Conservation (phyloP, 306 rosid species). For the cucumber (Cucumis sativus) region DNA sequence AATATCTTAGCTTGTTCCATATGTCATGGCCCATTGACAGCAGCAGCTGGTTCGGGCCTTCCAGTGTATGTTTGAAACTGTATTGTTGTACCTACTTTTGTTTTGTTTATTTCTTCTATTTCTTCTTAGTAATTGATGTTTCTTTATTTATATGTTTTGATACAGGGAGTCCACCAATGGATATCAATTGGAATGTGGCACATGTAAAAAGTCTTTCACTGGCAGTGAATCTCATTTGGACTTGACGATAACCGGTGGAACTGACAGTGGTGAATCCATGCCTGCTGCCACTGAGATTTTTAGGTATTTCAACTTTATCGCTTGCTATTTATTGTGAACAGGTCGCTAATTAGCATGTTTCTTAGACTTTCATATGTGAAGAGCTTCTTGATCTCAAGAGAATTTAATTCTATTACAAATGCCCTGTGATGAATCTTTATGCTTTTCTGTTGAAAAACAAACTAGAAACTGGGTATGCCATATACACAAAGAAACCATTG, state of each 20-base stretch:
- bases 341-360: not conserved
- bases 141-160: constrained; percentile 15
- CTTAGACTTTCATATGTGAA: not conserved
- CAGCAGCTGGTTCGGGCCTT: constrained; percentile 22
- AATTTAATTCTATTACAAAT: not conserved
- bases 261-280: constrained; percentile 49
- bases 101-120: not conserved
- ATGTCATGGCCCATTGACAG: constrained; percentile 41
- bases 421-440: not conserved
- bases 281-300: constrained; percentile 70
- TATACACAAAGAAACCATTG: not conserved
- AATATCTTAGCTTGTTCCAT: constrained; percentile 75
- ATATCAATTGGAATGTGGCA: constrained; percentile 49
- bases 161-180: constrained; percentile 46
- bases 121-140: not conserved
- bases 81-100: not conserved
- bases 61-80: constrained; percentile 36
- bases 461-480: not conserved
- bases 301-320: constrained; percentile 32
- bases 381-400: not conserved
- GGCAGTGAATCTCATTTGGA: constrained; percentile 61
- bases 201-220: constrained; percentile 60
- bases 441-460: not conserved
- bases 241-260: constrained; percentile 39
- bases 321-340: not conserved